A percentile compares a stretch with the other conserved stretches of the same genome.
phyloP scores from a whole-genome alignment of 1,139 yeast genomes.

The Scheffersomyces titani region DNA sequence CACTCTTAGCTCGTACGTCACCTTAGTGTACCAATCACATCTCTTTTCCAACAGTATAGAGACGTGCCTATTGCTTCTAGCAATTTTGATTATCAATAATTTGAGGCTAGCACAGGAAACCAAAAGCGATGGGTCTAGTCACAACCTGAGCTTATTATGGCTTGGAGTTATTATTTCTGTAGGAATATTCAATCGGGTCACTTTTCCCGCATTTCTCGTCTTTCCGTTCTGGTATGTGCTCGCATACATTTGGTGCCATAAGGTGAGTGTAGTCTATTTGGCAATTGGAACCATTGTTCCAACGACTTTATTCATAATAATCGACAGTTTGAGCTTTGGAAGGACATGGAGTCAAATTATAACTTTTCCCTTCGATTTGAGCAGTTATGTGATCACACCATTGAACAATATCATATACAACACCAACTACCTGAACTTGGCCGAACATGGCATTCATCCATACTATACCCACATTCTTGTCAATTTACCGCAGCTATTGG shows the following conservation, averaged over 20 bases:
- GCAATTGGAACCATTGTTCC: constrained; percentile 33
- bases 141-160: constrained; percentile 21
- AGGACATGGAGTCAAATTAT: neutral
- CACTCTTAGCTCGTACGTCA: constrained; percentile 74
- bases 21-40: constrained; percentile 81
- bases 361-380: constrained; percentile 9
- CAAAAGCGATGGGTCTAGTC: constrained; percentile 6
- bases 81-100: constrained; percentile 53
- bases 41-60: constrained; percentile 88
- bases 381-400: constrained; percentile 61
- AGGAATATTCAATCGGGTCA: constrained; percentile 82
- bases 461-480: constrained; percentile 70
- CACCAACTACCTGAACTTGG: constrained; percentile 55
- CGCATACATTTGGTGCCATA: constrained; percentile 34
- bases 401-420: constrained; percentile 77
- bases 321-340: constrained; percentile 41
- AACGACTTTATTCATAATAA: constrained; percentile 38
- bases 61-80: constrained; percentile 62
- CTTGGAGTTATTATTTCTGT: constrained; percentile 59
- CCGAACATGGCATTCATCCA: constrained; percentile 83
- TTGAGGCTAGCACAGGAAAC: constrained; percentile 32
- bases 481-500: constrained; percentile 78
- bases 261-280: constrained; percentile 20
- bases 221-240: constrained; percentile 54
- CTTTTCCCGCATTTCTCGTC: constrained; percentile 74